Base-by-base conservation (phyloP, 2,329 filamentous ascomycete species). In the Rhexocercosporidium sp. region DNA sequence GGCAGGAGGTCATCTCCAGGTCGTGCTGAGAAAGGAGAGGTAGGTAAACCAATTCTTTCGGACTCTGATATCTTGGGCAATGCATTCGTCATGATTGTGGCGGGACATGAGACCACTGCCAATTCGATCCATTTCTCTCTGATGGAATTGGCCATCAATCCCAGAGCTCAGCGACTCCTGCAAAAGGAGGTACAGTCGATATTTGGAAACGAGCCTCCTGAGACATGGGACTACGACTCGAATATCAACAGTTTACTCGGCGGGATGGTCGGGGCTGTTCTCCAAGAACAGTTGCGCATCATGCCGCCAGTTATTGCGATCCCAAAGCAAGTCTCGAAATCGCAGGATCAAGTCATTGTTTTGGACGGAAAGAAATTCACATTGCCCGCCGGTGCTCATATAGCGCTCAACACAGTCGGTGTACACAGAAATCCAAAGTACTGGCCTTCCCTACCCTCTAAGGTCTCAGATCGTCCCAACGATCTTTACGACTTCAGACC, bases 51-150 rank as follows among this genome's bases (percentile, higher is more conserved):
- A 8, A 81, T 82, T 16, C 78, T 91, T n/a, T 82, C 79, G 5
- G 86, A 89, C 69, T 83, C 84, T 4, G 90, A 94, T 64, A 90
- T 94, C 66, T 80, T 92, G 31, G 90, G 91, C 60, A 94, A 94
- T 75, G 88, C 90, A 22, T 90, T 90, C 69, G 82, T 90, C 72
- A 87, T 89, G 78, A 83, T 87, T 68, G 82, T 94, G 1, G 92
- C 92, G 0, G 92, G 92, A 14, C 92, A 96, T 78, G 92, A 96
- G 78, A 94, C 92, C 1, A 91, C 91, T 1, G 92, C 92, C 57
- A 93, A 92, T 77, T 85, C 87, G 3, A 82, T 94, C 46, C 90
- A 94, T 79, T 94, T 92, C 76, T 84, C 88, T 1, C 79, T 94
- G 3, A 76, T 93, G 41, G 84, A 88, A 72, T 84, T 95, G 6